A percentile compares a stretch with the other conserved stretches of the same genome.
Conservation (phyloP, 495 filamentous ascomycete species). For the Penicillium roqueforti region DNA sequence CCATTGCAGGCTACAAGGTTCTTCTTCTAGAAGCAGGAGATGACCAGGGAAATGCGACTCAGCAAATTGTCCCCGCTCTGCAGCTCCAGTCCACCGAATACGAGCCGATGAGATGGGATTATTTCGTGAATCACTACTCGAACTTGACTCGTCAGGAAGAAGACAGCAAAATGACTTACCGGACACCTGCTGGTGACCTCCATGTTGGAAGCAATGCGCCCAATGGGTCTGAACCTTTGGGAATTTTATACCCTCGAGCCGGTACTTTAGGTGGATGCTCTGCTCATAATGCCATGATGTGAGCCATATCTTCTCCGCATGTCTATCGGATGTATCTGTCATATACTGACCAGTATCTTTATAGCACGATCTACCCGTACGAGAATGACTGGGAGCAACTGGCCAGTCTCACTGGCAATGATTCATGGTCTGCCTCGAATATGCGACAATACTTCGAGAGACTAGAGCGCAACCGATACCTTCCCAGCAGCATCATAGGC, state of each 20-base stretch:
- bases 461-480: slow-evolving; percentile 54
- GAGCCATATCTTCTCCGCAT: not conserved
- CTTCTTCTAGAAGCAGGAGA: slow-evolving; percentile 60
- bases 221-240: slow-evolving; percentile 28
- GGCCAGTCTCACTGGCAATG: slow-evolving; percentile 36
- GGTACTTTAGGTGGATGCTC: slow-evolving; percentile 44
- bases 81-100: slow-evolving; percentile 39
- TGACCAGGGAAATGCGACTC: slow-evolving; percentile 46
- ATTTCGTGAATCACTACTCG: slow-evolving; percentile 43
- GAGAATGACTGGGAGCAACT: slow-evolving; percentile 44
- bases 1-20: slow-evolving; percentile 52
- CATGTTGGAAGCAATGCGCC: slow-evolving; percentile 37
- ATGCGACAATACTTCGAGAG: slow-evolving; percentile 39
- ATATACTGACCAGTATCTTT: not conserved
- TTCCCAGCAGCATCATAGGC: slow-evolving; percentile 35
- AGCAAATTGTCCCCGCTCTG: slow-evolving; percentile 35
- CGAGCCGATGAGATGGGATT: slow-evolving; percentile 40
- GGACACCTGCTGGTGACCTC: slow-evolving; percentile 30
- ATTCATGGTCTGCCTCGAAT: slow-evolving; percentile 33
- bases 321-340: not conserved
- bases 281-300: slow-evolving; percentile 45
- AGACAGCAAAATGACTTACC: slow-evolving; percentile 44
- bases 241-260: slow-evolving; percentile 42
- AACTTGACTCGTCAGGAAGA: slow-evolving; percentile 31
- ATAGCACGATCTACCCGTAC: slow-evolving; percentile 32